A percentile compares a stretch with the other conserved stretches of the same genome.
Evolutionary conservation across 805 yeast genomes (phyloP).

Genomic region (Dipodascus albidus): DNA sequence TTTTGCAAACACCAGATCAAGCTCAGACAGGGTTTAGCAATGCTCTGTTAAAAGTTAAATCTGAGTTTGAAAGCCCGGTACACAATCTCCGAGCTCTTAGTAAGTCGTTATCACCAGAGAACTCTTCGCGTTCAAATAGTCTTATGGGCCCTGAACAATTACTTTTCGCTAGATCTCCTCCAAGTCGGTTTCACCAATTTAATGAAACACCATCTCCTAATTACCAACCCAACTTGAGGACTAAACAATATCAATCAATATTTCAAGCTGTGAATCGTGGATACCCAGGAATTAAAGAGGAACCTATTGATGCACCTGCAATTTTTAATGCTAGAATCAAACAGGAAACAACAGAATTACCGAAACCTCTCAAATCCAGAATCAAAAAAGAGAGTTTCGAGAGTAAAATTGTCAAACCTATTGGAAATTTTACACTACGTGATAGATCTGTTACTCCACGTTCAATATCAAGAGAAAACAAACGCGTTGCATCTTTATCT

Average conservation of each 20-base stretch:
- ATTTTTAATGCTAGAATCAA: neutral
- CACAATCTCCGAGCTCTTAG: neutral
- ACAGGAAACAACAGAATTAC: neutral
- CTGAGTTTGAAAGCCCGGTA: neutral
- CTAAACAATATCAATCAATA: neutral
- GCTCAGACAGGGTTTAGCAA: neutral
- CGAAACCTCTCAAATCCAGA: neutral
- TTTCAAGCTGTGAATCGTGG: neutral
- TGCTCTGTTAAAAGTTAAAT: neutral
- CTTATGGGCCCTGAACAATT: neutral
- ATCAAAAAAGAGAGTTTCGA: neutral
- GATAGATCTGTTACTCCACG: neutral
- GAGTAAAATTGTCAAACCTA: neutral
- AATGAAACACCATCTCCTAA: neutral
- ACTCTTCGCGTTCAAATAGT: neutral
- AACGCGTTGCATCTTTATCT: neutral
- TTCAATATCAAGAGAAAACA: neutral
- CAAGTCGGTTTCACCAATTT: neutral
- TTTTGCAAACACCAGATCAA: neutral
- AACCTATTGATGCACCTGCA: neutral
- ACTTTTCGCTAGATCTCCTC: neutral
- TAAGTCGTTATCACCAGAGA: neutral
- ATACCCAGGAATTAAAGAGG: neutral
- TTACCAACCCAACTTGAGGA: neutral
- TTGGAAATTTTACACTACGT: neutral